phyloP scores from a whole-genome alignment of 331 rosid genomes.

The Saraca asoca region DNA sequence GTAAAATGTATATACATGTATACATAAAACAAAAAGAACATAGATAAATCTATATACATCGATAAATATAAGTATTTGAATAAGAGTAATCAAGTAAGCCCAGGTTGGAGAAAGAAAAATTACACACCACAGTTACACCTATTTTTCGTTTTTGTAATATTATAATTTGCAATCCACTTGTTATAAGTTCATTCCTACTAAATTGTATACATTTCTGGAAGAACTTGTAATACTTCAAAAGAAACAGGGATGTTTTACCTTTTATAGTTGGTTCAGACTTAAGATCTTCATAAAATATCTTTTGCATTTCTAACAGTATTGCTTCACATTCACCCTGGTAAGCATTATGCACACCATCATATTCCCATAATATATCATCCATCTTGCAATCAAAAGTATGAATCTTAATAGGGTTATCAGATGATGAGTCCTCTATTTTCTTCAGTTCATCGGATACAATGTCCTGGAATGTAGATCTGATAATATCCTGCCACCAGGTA shows the following conservation, averaged over 20 bases:
- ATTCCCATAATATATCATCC: slow-evolving; percentile 68
- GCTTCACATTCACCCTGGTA: slow-evolving; percentile 69
- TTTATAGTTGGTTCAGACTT: slow-evolving; percentile 38
- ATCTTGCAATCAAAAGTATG: slow-evolving; percentile 28
- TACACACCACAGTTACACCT: neutral
- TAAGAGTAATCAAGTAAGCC: neutral
- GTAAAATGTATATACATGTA: too few relatives aligned
- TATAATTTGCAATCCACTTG: neutral
- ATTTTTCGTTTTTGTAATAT: neutral
- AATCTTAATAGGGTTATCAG: slow-evolving; percentile 7
- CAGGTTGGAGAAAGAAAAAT: neutral
- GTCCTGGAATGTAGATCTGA: slow-evolving; percentile 51
- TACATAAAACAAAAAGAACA: too few relatives aligned
- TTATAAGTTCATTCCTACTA: neutral
- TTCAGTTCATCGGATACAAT: slow-evolving; percentile 72
- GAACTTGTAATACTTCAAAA: neutral
- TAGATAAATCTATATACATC: too few relatives aligned
- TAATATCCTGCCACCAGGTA: slow-evolving; percentile 48
- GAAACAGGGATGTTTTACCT: slow-evolving; percentile 35
- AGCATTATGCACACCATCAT: slow-evolving; percentile 51
- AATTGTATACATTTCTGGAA: neutral
- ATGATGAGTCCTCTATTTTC: slow-evolving; percentile 54
- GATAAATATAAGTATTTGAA: neutral
- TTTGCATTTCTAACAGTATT: slow-evolving; percentile 74
- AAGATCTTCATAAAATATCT: slow-evolving; percentile 75